Conservation (phyloP, 2,329 filamentous ascomycete genomes). For the Botrytis squamosa region DNA sequence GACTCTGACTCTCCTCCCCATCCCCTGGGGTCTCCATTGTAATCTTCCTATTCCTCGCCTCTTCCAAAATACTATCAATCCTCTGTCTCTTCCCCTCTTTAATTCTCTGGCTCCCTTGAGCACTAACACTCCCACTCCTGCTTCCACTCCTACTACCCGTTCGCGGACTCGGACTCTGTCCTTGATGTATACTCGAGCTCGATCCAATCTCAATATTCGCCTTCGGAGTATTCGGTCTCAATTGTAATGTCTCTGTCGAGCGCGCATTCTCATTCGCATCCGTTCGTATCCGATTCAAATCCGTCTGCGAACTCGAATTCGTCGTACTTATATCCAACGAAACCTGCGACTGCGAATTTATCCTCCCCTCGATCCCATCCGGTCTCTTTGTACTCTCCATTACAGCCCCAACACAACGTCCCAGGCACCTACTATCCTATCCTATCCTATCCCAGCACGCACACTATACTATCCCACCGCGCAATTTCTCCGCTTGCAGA, state of each 20-base stretch:
- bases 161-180: not conserved
- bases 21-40: not conserved
- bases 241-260: not conserved
- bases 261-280: not conserved
- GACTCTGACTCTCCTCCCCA: not conserved
- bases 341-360: not conserved
- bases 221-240: not conserved
- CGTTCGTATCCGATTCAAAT: not conserved
- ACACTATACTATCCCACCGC: not conserved
- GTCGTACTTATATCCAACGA: not conserved
- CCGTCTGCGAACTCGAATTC: not conserved
- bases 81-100: slow-evolving; percentile 17
- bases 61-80: slow-evolving; percentile 33
- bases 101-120: not conserved
- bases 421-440: not conserved
- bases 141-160: not conserved
- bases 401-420: not conserved
- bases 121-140: not conserved
- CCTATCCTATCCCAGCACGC: not conserved
- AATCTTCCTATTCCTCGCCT: slow-evolving; percentile 29
- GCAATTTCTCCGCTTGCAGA: slow-evolving; percentile 12
- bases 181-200: not conserved
- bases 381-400: not conserved
- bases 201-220: not conserved
- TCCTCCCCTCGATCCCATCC: no score